Evolutionary conservation across 768 basidiomycete genomes (phyloP).

Genomic region (Tulasnella sp.): DNA sequence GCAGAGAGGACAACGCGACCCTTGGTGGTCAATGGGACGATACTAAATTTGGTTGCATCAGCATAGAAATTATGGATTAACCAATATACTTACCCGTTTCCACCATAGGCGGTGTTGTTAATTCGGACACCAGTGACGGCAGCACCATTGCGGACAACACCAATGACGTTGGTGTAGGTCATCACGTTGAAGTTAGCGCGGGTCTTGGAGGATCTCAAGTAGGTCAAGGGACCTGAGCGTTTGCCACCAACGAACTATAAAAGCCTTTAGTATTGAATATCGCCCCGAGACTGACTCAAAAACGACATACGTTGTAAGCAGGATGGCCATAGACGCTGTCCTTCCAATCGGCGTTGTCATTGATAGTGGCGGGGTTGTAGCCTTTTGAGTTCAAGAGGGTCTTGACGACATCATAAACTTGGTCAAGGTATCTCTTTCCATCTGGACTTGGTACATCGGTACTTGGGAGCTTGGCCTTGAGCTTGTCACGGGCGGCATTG

Average conservation of each 20-base stretch:
- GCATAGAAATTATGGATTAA: background rate
- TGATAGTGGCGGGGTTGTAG: constrained; percentile 29
- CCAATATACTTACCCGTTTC: constrained; percentile 25
- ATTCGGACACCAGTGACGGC: constrained; percentile 47
- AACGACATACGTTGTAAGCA: constrained; percentile 25
- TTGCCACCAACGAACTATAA: constrained; percentile 22
- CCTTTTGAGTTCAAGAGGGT: constrained; percentile 38
- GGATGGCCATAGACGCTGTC: constrained; percentile 49
- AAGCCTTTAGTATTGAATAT: background rate
- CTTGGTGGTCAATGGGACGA: constrained; percentile 39
- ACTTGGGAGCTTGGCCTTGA: constrained; percentile 39
- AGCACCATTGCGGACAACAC: constrained; percentile 44
- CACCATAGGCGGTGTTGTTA: constrained; percentile 44
- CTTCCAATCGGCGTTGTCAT: constrained; percentile 43
- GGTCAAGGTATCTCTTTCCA: constrained; percentile 43
- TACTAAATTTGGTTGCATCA: constrained; percentile 21
- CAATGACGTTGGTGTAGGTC: constrained; percentile 36
- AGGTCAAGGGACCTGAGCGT: constrained; percentile 45
- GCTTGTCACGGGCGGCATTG: constrained; percentile 35
- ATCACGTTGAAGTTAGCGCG: constrained; percentile 41
- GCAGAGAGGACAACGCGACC: constrained; percentile 51
- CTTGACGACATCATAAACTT: constrained; percentile 34
- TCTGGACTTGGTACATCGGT: constrained; percentile 50
- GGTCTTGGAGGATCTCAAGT: constrained; percentile 42
- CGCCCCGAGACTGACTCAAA: background rate